These are phyloP conservation scores for Volvariella volvacea DNA, from an alignment of 1,284 basidiomycete genomes.

Conservation along the genomic window DNA sequence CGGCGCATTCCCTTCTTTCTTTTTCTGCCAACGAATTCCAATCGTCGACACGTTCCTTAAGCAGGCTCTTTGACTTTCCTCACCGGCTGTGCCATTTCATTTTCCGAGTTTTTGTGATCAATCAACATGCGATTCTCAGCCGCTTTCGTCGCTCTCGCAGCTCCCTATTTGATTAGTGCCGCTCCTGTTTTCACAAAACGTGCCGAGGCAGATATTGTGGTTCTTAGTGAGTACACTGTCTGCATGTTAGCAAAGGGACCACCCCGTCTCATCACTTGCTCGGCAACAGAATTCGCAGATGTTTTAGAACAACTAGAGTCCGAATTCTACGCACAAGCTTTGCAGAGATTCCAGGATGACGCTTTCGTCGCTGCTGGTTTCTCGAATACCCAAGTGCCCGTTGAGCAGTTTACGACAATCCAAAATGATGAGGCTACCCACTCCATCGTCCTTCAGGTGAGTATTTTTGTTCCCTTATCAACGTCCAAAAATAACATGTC, in stretches of 20 bases:
- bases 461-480: constrained; percentile 6
- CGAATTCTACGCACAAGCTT: constrained; percentile 61
- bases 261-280: not conserved
- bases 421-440: constrained; percentile 62
- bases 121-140: constrained; percentile 41
- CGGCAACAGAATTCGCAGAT: constrained; percentile 59
- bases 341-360: constrained; percentile 55
- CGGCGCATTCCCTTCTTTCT: constrained; percentile 58
- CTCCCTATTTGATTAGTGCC: constrained; percentile 42
- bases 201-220: constrained; percentile 40
- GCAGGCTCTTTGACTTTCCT: constrained; percentile 32
- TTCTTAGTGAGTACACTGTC: constrained; percentile 46
- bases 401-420: constrained; percentile 59
- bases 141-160: constrained; percentile 37
- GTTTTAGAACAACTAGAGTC: constrained; percentile 71
- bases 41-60: constrained; percentile 26
- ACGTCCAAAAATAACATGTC: constrained; percentile 3
- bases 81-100: constrained; percentile 28
- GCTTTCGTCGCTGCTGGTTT: constrained; percentile 72
- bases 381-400: constrained; percentile 44
- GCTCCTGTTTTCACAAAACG: constrained; percentile 37
- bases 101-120: constrained; percentile 13
- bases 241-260: not conserved
- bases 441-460: constrained; percentile 42
- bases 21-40: constrained; percentile 18